These are phyloP conservation scores for Chaetomium cochliodes DNA, from an alignment of 495 filamentous ascomycete genomes.

Conservation along the genomic window DNA sequence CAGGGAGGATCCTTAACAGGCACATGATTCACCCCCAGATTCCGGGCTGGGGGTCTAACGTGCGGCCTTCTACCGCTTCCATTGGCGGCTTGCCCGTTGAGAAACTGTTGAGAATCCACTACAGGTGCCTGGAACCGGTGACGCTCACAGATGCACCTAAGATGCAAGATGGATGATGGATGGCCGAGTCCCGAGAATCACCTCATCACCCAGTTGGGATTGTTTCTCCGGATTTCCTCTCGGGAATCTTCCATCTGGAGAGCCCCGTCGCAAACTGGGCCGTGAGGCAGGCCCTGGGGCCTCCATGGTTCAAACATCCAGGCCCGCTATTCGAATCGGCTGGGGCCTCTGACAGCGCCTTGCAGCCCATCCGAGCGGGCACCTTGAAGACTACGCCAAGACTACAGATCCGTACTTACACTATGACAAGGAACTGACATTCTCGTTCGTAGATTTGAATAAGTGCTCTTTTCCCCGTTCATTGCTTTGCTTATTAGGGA, in stretches of 20 bases:
- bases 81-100: too few relatives aligned
- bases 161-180: too few relatives aligned
- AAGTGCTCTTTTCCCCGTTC: background rate
- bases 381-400: conserved; percentile 18
- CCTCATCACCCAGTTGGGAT: too few relatives aligned
- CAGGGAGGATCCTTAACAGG: conserved; percentile 1
- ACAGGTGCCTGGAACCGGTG: too few relatives aligned
- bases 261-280: too few relatives aligned
- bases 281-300: too few relatives aligned
- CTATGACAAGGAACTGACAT: background rate
- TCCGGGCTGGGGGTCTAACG: background rate
- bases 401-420: background rate
- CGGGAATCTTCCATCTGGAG: background rate
- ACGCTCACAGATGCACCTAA: too few relatives aligned
- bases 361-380: background rate
- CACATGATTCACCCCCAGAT: background rate
- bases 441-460: too few relatives aligned
- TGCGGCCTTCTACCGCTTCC: background rate
- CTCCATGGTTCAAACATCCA: background rate
- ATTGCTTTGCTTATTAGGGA: too few relatives aligned
- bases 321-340: conserved; percentile 1
- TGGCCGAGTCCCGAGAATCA: too few relatives aligned
- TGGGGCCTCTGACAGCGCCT: background rate
- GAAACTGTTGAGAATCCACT: too few relatives aligned
- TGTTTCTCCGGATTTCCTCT: background rate